Base-by-base conservation (phyloP, 2,329 filamentous ascomycete genomes). In the Pestalotiopsis sp. region DNA sequence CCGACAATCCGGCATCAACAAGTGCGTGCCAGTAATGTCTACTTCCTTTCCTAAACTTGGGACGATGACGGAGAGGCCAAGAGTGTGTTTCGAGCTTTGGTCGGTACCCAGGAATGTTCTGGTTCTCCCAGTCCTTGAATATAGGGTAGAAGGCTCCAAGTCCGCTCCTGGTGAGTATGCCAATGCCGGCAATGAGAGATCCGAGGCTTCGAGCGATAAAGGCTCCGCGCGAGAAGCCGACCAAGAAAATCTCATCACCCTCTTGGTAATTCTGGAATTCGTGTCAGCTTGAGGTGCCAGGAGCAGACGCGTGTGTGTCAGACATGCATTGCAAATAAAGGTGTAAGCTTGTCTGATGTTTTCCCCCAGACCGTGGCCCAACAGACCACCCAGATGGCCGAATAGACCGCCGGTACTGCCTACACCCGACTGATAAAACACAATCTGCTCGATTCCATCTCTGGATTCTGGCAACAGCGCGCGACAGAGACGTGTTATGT, bases 111-210 rank as follows among this genome's bases (percentile, higher is more conserved):
- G 63, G 25, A 20, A 58, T 36, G 27, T 57, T 56, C 17, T 66
- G 63, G 14, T 57, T 66, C 45, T 66, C 49, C 45, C 63, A 57
- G 63, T 66, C 63, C 14, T 66, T 66, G 25, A 66, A 66, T 11
- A 66, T 66, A n/a, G 63, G 63, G 41, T 66, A 66, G 49, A 66
- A 66, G 13, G 45, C 63, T 1, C 63, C 63, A 14, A 66, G 63
- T 23, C 63, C 49, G 14, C 23, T 23, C 23, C 36, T 41, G 11
- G 61, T 64, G 17, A 64, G 39, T 23, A 64, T 64, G n/a, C 61
- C 61, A 52, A 64, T 57, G 25, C 45, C 36, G 20, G 63, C 31
- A 17, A 66, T 66, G 4, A 66, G 49, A 17, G 39, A 45, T 7
- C 14, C 63, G 17, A 66, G 57, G 49, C 63, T 66, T 17, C 63